These are phyloP conservation scores for Xylogone sp. DNA, from an alignment of 2,329 filamentous ascomycete species.

Conservation along the genomic window DNA sequence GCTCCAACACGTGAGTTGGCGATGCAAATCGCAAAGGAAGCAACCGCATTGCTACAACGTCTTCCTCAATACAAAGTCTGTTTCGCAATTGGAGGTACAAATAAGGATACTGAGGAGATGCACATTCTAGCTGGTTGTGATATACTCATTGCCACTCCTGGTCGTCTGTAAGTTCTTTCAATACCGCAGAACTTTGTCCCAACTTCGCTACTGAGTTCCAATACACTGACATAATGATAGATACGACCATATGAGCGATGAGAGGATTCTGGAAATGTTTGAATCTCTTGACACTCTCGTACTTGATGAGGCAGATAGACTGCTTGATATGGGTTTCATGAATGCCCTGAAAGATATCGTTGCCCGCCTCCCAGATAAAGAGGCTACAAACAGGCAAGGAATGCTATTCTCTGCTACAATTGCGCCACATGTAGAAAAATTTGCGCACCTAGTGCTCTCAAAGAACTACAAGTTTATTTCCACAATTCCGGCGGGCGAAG, in stretches of 20 bases:
- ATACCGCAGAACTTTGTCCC: neutral
- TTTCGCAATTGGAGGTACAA: conserved; percentile 88
- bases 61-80: conserved; percentile 45
- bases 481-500: conserved; percentile 79
- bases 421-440: conserved; percentile 72
- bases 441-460: conserved; percentile 77
- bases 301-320: conserved; percentile 95
- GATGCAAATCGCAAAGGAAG: conserved; percentile 78
- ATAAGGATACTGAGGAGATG: conserved; percentile 65
- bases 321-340: conserved; percentile 91
- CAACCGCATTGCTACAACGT: conserved; percentile 37
- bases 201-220: conserved; percentile 17
- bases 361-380: conserved; percentile 56
- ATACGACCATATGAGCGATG: conserved; percentile 66
- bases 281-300: conserved; percentile 82
- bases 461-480: conserved; percentile 83
- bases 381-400: conserved; percentile 72
- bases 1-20: conserved; percentile 80
- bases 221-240: neutral
- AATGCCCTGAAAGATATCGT: conserved; percentile 61
- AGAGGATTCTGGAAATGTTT: conserved; percentile 30
- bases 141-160: conserved; percentile 85
- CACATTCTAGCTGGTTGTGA: conserved; percentile 77
- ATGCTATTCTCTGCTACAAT: conserved; percentile 96
- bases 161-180: conserved; percentile 52